These are phyloP conservation scores for Talaromyces islandicus DNA, from an alignment of 2,329 filamentous ascomycete genomes.

Conservation along the genomic window DNA sequence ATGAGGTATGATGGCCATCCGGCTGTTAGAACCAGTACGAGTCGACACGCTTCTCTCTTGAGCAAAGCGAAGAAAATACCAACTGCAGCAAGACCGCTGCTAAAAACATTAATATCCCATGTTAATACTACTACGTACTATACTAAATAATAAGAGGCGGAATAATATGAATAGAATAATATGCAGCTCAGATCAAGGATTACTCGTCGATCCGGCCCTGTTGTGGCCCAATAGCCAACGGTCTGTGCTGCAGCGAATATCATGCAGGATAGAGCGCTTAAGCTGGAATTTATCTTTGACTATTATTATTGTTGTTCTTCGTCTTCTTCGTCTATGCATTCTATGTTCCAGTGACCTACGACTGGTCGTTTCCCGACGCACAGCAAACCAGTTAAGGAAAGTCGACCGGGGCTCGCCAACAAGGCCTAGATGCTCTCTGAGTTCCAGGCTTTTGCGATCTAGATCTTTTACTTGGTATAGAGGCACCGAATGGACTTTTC, in stretches of 20 bases:
- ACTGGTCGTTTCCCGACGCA: background rate
- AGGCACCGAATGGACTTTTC: background rate
- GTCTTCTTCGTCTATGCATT: too few relatives aligned
- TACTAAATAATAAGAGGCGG: background rate
- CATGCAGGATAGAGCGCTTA: background rate
- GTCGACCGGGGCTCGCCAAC: background rate
- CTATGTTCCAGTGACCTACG: too few relatives aligned
- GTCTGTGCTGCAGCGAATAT: background rate
- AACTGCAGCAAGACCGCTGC: background rate
- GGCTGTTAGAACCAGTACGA: too few relatives aligned
- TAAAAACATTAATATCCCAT: background rate
- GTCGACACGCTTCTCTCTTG: too few relatives aligned
- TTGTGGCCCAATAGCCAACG: background rate
- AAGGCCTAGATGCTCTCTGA: background rate
- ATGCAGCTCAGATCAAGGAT: background rate
- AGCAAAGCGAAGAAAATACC: background rate
- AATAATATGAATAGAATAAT: background rate
- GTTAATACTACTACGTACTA: too few relatives aligned
- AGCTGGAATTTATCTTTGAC: background rate
- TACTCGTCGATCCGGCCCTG: background rate
- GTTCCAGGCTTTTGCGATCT: background rate
- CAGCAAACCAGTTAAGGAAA: background rate
- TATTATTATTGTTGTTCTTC: background rate
- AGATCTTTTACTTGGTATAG: background rate
- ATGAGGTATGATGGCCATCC: background rate